A percentile compares a stretch with the other conserved stretches of the same genome.
Conservation (phyloP, 176 grass and related monocot species). For the Cymbopogon citratus region DNA sequence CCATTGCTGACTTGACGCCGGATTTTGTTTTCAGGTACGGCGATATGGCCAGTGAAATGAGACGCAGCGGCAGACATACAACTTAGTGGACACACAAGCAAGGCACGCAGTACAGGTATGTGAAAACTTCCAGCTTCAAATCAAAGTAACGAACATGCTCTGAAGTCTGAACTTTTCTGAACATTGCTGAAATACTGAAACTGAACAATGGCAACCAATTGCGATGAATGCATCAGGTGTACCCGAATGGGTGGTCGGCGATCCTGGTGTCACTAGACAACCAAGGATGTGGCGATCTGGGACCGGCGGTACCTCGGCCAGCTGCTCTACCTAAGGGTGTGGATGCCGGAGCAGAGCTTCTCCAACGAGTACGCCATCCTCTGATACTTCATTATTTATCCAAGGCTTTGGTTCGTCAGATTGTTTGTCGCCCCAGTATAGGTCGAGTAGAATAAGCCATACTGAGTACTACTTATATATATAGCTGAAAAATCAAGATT, state of each 20-base stretch:
- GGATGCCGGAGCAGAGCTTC: slow-evolving; percentile 68
- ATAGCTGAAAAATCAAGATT: slow-evolving; percentile 18
- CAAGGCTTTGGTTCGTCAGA: too few species aligned
- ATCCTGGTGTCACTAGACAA: too few species aligned
- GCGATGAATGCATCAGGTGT: slow-evolving; percentile 35
- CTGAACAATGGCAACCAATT: neutral
- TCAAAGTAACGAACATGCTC: neutral
- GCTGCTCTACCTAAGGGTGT: slow-evolving; percentile 81
- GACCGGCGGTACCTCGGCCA: slow-evolving; percentile 75
- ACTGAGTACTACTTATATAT: neutral
- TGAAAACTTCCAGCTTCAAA: neutral
- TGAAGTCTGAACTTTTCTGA: neutral
- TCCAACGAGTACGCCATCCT: slow-evolving; percentile 75
- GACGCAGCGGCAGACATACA: slow-evolving; percentile 49
- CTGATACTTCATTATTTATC: too few species aligned
- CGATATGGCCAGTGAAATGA: slow-evolving; percentile 57
- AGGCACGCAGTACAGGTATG: slow-evolving; percentile 80
- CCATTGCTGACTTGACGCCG: neutral
- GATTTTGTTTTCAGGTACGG: slow-evolving; percentile 48
- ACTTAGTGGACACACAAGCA: slow-evolving; percentile 60
- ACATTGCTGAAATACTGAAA: too few species aligned
- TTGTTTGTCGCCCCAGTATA: neutral
- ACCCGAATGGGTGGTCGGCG: neutral
- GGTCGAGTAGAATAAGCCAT: slow-evolving; percentile 9
- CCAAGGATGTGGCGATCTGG: slow-evolving; percentile 6